These are phyloP conservation scores for Botrytis fabae DNA, from an alignment of 2,329 filamentous ascomycete species.

Conservation along the genomic window DNA sequence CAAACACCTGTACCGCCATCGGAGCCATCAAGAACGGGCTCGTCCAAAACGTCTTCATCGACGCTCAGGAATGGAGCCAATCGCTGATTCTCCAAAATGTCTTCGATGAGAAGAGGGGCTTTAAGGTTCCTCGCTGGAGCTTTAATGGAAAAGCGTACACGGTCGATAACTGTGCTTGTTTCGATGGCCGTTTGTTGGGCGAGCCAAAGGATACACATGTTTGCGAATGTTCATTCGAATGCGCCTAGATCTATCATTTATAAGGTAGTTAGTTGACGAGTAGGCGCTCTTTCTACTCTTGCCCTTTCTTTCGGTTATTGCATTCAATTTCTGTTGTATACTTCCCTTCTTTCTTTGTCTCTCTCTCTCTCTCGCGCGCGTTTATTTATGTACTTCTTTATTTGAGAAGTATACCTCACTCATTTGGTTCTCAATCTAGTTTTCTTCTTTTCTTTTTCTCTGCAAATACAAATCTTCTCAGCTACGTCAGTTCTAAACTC, in stretches of 20 bases:
- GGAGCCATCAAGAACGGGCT: neutral
- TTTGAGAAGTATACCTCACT: neutral
- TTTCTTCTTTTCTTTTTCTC: neutral
- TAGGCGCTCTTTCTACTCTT: too few relatives aligned
- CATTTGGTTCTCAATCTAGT: neutral
- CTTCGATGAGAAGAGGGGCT: neutral
- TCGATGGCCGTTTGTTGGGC: neutral
- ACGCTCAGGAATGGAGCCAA: neutral
- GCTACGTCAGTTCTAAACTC: neutral
- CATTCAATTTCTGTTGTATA: neutral
- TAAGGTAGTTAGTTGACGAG: neutral
- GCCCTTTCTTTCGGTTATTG: neutral
- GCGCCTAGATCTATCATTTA: neutral
- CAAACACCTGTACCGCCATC: neutral
- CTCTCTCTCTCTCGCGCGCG: too few relatives aligned
- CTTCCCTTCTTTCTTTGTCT: neutral
- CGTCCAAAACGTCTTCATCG: neutral
- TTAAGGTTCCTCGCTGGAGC: neutral
- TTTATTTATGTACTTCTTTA: neutral
- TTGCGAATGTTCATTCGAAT: conserved; percentile 3
- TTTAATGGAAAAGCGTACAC: neutral
- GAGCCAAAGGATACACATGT: conserved; percentile 13
- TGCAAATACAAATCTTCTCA: neutral
- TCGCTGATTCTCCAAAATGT: neutral
- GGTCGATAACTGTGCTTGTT: neutral